These are phyloP conservation scores for Capronia coronata DNA, from an alignment of 2,329 filamentous ascomycete species.

Conservation along the genomic window DNA sequence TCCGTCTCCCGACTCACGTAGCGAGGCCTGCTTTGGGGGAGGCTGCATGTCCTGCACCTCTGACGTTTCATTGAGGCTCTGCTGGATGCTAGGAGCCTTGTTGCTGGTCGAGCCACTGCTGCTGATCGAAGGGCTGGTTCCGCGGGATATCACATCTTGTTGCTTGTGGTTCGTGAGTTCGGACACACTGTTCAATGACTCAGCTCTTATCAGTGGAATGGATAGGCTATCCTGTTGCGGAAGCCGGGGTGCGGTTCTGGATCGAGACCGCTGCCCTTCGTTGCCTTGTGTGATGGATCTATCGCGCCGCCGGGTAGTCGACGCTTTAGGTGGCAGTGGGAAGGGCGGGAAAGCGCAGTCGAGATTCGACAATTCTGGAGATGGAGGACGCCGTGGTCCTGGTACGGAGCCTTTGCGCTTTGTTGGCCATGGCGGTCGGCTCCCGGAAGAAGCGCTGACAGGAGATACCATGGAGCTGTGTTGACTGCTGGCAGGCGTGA, in stretches of 20 bases:
- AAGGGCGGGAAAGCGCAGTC: conserved; percentile 52
- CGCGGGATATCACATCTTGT: conserved; percentile 7
- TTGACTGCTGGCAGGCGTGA: conserved; percentile 58
- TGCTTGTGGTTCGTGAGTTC: not conserved
- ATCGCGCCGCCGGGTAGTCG: conserved; percentile 18
- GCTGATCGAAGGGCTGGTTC: conserved; percentile 12
- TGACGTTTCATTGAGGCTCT: conserved; percentile 1
- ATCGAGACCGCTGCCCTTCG: conserved; percentile 21
- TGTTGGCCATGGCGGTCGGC: conserved; percentile 38
- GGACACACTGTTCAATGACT: conserved; percentile 11
- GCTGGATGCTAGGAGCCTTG: conserved; percentile 3
- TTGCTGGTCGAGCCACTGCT: conserved; percentile 3
- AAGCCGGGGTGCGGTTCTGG: conserved; percentile 15
- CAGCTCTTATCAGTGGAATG: conserved; percentile 12
- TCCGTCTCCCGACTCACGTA: not conserved
- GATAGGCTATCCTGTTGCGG: conserved; percentile 5
- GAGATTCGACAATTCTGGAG: conserved; percentile 43
- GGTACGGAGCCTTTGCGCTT: conserved; percentile 38
- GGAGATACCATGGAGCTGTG: conserved; percentile 60
- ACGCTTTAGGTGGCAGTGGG: conserved; percentile 37
- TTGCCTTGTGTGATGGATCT: conserved; percentile 13
- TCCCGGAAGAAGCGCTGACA: conserved; percentile 47
- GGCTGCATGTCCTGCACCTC: not conserved
- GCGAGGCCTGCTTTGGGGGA: not conserved
- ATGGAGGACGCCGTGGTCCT: conserved; percentile 36